phyloP scores from a whole-genome alignment of 2,329 filamentous ascomycete species.

The Rugonectria rugulosa region DNA sequence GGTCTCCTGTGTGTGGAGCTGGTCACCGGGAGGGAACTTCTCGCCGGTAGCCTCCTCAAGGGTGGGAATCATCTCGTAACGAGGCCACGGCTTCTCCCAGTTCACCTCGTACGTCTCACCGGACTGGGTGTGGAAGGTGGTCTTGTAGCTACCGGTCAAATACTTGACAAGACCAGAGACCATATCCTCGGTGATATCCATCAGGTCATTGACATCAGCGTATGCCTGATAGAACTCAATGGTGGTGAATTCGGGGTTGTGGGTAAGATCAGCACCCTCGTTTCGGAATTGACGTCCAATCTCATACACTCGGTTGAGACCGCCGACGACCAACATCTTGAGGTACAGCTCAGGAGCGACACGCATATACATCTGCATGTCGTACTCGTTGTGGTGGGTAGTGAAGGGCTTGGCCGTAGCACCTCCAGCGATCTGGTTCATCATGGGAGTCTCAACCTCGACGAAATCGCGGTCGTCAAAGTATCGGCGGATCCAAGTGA shows the following conservation, averaged over 20 bases:
- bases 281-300: conserved; percentile 96
- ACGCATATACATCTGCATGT: conserved; percentile 95
- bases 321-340: conserved; percentile 95
- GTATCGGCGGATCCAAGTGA: conserved; percentile 87
- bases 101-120: conserved; percentile 91
- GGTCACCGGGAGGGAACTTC: conserved; percentile 89
- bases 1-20: conserved; percentile 89
- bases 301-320: conserved; percentile 93
- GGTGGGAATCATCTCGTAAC: conserved; percentile 88
- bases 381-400: conserved; percentile 94
- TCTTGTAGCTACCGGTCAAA: conserved; percentile 84
- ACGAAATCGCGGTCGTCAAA: conserved; percentile 89
- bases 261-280: conserved; percentile 76
- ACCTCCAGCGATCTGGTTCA: conserved; percentile 94
- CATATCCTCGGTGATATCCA: conserved; percentile 86
- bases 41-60: conserved; percentile 90
- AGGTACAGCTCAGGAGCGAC: conserved; percentile 95
- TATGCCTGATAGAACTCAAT: conserved; percentile 98
- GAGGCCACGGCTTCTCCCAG: conserved; percentile 94
- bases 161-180: conserved; percentile 89
- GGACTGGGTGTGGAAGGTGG: conserved; percentile 83
- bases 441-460: conserved; percentile 97
- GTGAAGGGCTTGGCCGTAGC: conserved; percentile 93
- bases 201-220: conserved; percentile 86
- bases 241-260: conserved; percentile 97